Conservation (phyloP, 441 rosid genomes). For the Pelargonium hybrid region DNA sequence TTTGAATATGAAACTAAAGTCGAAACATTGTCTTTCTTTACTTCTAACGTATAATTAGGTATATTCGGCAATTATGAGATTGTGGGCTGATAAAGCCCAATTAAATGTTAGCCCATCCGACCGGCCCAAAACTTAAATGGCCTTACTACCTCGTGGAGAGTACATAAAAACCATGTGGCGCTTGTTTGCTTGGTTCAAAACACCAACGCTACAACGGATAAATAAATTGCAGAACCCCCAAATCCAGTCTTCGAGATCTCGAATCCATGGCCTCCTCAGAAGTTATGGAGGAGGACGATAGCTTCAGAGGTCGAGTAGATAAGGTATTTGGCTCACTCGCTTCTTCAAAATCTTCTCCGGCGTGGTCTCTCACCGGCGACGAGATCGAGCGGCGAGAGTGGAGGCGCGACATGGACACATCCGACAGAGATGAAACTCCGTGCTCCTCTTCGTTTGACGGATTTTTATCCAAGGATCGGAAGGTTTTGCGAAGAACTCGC, state of each 20-base stretch:
- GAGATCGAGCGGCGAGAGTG: conserved; percentile 44
- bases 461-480: conserved; percentile 23
- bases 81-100: no score
- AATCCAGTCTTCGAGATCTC: background rate
- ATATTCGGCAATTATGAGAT: no score
- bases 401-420: conserved; percentile 28
- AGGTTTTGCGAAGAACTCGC: conserved; percentile 1
- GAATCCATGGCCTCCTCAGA: conserved; percentile 19
- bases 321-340: conserved; percentile 47
- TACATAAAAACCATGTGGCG: no score
- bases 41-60: no score
- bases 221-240: no score
- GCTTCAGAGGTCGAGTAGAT: conserved; percentile 42
- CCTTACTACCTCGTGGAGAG: no score
- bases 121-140: conserved; percentile 3
- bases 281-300: conserved; percentile 27
- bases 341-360: conserved; percentile 27
- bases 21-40: conserved; percentile 3
- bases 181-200: no score
- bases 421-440: conserved; percentile 38
- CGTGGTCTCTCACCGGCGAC: conserved; percentile 43
- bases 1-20: conserved; percentile 11
- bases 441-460: conserved; percentile 46
- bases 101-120: background rate
- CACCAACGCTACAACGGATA: no score